Evolutionary conservation across 2,329 filamentous ascomycete genomes (phyloP).

Genomic region (Fusarium virguliforme): DNA sequence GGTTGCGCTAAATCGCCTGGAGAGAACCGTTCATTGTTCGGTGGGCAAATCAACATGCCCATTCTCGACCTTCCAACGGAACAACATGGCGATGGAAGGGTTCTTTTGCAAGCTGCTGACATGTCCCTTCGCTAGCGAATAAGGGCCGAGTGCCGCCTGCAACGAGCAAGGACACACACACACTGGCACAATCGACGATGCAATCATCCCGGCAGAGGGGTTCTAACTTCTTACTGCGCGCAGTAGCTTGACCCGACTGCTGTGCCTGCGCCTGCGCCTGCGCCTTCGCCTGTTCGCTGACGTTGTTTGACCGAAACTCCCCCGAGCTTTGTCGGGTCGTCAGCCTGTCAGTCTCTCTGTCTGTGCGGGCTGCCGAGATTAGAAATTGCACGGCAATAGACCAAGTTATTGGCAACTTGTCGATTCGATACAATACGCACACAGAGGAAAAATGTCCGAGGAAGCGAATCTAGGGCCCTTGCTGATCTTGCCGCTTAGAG

Average conservation of each 20-base stretch:
- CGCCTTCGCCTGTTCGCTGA: slow-evolving; percentile 11
- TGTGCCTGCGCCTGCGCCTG: slow-evolving; percentile 21
- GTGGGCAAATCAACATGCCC: slow-evolving; percentile 19
- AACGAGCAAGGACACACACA: slow-evolving; percentile 20
- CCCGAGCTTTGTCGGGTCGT: neutral
- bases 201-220: slow-evolving; percentile 32
- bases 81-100: slow-evolving; percentile 5
- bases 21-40: neutral
- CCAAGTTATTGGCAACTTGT: neutral
- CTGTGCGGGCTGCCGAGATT: slow-evolving; percentile 5
- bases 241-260: slow-evolving; percentile 15
- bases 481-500: slow-evolving; percentile 15
- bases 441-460: slow-evolving; percentile 7
- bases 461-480: slow-evolving; percentile 17
- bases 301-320: slow-evolving; percentile 15
- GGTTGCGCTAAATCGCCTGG: neutral
- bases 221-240: slow-evolving; percentile 24
- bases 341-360: neutral
- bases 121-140: slow-evolving; percentile 15
- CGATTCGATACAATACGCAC: slow-evolving; percentile 4
- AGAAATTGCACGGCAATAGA: slow-evolving; percentile 3
- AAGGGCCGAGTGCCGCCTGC: slow-evolving; percentile 25
- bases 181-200: slow-evolving; percentile 21
- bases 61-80: neutral
- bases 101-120: slow-evolving; percentile 23